phyloP scores from a whole-genome alignment of 352 stramenopile species.

The Globisporangium solare region DNA sequence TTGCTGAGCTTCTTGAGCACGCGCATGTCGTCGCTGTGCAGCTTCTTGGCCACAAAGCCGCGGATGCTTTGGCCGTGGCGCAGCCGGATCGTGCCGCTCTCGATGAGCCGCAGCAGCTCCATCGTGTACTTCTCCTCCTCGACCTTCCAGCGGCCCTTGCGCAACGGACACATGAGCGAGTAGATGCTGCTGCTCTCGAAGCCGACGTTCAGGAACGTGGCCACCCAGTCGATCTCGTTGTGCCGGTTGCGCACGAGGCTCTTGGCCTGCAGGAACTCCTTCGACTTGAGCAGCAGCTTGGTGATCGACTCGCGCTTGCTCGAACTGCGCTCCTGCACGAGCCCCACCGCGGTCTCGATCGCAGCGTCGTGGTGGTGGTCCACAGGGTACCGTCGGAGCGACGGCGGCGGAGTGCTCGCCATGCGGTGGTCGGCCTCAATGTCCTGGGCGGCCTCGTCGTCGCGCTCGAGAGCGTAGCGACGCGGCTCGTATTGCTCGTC shows the following conservation, averaged over 20 bases:
- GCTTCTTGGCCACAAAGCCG: conserved; percentile 64
- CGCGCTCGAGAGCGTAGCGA: no score
- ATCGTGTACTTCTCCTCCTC: conserved; percentile 76
- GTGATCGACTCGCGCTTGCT: conserved; percentile 39
- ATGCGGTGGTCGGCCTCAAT: no score
- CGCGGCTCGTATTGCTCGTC: no score
- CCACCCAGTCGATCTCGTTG: conserved; percentile 78
- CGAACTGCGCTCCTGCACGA: conserved; percentile 18
- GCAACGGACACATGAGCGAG: conserved; percentile 64
- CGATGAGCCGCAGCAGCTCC: conserved; percentile 57
- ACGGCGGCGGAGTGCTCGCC: no score
- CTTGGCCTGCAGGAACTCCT: conserved; percentile 56
- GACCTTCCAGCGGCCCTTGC: conserved; percentile 68
- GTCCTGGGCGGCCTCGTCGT: no score
- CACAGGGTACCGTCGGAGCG: background rate
- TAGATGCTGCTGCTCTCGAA: conserved; percentile 75
- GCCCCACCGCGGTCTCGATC: conserved; percentile 12
- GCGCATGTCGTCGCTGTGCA: conserved; percentile 81
- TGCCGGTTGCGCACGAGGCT: conserved; percentile 63
- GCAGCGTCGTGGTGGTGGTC: conserved; percentile 8
- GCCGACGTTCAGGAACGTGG: conserved; percentile 66
- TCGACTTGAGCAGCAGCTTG: conserved; percentile 56
- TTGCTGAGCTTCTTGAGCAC: conserved; percentile 85
- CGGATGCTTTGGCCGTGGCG: conserved; percentile 65
- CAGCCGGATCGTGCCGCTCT: conserved; percentile 55